Evolutionary conservation across 2,329 filamentous ascomycete genomes (phyloP), one percentile per base, ranked within the genome.

Genomic region (Coniella vitis): DNA sequence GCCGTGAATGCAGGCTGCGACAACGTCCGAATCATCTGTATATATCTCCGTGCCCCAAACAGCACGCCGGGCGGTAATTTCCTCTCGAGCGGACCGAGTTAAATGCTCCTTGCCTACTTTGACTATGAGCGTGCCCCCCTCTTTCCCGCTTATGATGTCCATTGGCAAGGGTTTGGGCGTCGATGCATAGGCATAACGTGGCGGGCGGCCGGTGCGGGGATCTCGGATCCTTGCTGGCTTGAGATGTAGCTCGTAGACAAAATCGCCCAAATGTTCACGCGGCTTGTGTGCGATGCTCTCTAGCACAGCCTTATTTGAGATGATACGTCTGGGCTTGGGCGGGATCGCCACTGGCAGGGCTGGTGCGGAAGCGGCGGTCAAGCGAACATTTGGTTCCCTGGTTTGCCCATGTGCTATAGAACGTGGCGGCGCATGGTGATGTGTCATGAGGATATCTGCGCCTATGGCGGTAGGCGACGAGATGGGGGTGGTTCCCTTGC

Each of bases 1-100:
- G 2, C 84, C 83, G 64, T 98, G 93, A 39, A 98, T 91, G 52
- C 90, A 91, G 2, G 91, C 90, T 0, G 90, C 91, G 20, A 98
- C 78, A 1, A 93, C 82, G 61, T 98, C 93, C 0, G 90, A 95
- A 65, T 98, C 93, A 58, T 98, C 93, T 0, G 90, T 95, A 63
- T 97, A 97, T 7, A 98, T 78, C 34, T 94, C 90, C 0, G 89
- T 93, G 1, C 93, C 93, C 90, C 91, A 98, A 0, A 98, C 65
- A 7, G 87, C 87, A 17, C 86, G 79, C 31, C 88, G 79, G 7
- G 81, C 71, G 10, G 90, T 94, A 45, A 97, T 90, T 56, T 94
- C 87, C 62, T 93, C 87, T 25, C 91, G 78, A 20, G 86, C 79
- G 7, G 74, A 68, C 0, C 80, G 66, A 8, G 79, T 79, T 7